Percentiles rank a stretch among this genome's conserved stretches.
These are phyloP conservation scores for Podila epicladia DNA, from an alignment of 192 early-diverging fungal genomes.

Conservation along the genomic window DNA sequence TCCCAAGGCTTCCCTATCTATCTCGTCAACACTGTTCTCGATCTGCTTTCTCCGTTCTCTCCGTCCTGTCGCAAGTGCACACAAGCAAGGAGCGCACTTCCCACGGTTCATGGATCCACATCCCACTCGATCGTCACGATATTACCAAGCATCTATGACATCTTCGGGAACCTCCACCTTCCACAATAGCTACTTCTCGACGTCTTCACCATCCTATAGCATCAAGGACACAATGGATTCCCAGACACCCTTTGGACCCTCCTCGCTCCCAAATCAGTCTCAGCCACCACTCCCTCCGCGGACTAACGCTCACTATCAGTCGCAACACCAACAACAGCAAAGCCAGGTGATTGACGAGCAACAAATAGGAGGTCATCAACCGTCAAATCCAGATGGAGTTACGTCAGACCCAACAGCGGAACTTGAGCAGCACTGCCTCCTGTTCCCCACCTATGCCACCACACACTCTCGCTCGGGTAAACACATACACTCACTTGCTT, in stretches of 20 bases:
- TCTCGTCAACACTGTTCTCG: background rate
- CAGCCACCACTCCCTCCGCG: background rate
- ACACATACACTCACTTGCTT: background rate
- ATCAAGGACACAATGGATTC: background rate
- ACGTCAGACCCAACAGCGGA: slow-evolving; percentile 5
- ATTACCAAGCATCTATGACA: slow-evolving; percentile 2
- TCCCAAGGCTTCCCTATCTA: background rate
- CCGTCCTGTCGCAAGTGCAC: slow-evolving; percentile 1
- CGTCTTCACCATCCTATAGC: background rate
- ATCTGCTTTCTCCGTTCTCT: background rate
- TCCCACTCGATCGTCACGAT: slow-evolving; percentile 12
- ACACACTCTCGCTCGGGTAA: slow-evolving; percentile 44
- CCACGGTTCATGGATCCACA: slow-evolving; percentile 10
- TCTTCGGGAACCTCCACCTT: slow-evolving; percentile 3
- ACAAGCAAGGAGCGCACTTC: background rate
- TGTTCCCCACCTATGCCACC: slow-evolving; percentile 62
- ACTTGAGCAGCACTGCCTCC: slow-evolving; percentile 51
- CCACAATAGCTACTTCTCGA: background rate
- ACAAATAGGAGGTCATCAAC: background rate
- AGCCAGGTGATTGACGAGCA: background rate
- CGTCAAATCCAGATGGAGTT: background rate
- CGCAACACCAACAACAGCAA: background rate
- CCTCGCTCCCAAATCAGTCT: background rate
- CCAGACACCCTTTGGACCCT: background rate
- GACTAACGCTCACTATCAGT: background rate